Evolutionary conservation across 78 protist species (phyloP), one percentile per base, ranked within the genome.

Genomic region (Anaeramoeba flamelloides): DNA sequence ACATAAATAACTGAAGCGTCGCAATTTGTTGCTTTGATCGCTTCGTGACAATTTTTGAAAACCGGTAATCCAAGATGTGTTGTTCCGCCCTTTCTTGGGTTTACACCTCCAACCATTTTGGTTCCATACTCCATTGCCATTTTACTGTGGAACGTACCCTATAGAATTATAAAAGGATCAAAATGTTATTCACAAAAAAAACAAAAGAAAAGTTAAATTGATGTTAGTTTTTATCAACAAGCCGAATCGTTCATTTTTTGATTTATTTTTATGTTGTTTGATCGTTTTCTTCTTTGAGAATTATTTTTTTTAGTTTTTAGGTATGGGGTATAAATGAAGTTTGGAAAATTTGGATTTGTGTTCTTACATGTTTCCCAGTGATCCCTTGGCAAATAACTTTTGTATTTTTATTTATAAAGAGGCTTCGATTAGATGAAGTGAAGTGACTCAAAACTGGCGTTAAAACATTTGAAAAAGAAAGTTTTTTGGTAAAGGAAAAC

Each of bases 341-440:
- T n/a, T n/a, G n/a, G n/a, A n/a, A n/a, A n/a, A n/a, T n/a, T n/a
- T n/a, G n/a, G n/a, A n/a, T n/a, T n/a, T n/a, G n/a, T 12, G 0
- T 1, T 2, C 69, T 17, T 31, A 90, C 93, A 86, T 91, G 94
- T 81, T 89, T 90, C 79, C 99, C 99, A 1, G 99, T 96, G 83
- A 96, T 85, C 31, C 99, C 99, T 87, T 94, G 98, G 86, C 96
- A 94, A 81, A 96, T 91, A 12, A 96, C 97, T 87, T 91, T 95
- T 31, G 99, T 96, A 84, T 92, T 69, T 85, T 87, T 89, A 86
- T 86, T 83, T 64, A 96, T 84, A 41, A 41, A 36, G 1, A 77
- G 76, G 1, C 65, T 34, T 26, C 83, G 84, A 40, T 17, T 53
- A 53, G 69, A 53, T 53, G 69, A 53, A n/a, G n/a, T n/a, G n/a